These are phyloP conservation scores for Pseudocercospora musae DNA, from an alignment of 2,329 filamentous ascomycete species.

Conservation along the genomic window DNA sequence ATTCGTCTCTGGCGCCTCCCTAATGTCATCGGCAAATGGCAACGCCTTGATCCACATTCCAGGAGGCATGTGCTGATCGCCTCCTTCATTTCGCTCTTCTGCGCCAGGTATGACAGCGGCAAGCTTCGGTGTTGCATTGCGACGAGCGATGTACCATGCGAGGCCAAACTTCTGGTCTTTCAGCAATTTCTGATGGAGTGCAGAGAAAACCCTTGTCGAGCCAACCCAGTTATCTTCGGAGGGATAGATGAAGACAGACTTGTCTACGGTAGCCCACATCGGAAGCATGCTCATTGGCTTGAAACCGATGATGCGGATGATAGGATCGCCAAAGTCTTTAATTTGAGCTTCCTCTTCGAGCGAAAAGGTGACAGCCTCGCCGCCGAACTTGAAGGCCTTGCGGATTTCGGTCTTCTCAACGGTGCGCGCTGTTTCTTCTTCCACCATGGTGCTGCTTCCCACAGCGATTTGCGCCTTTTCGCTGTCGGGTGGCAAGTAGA, in stretches of 20 bases:
- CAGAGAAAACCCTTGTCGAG: slow-evolving; percentile 88
- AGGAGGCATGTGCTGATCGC: slow-evolving; percentile 69
- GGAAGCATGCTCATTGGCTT: slow-evolving; percentile 74
- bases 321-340: slow-evolving; percentile 74
- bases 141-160: slow-evolving; percentile 83
- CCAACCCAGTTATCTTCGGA: slow-evolving; percentile 87
- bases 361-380: slow-evolving; percentile 81
- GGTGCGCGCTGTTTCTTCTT: slow-evolving; percentile 71
- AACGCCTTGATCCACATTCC: slow-evolving; percentile 87
- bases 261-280: slow-evolving; percentile 79
- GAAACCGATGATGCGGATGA: slow-evolving; percentile 90
- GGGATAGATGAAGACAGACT: slow-evolving; percentile 89
- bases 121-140: slow-evolving; percentile 74
- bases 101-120: slow-evolving; percentile 77
- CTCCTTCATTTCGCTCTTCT: slow-evolving; percentile 62
- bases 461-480: slow-evolving; percentile 78
- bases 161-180: slow-evolving; percentile 76
- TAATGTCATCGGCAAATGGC: slow-evolving; percentile 84
- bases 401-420: slow-evolving; percentile 79
- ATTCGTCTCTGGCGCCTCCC: slow-evolving; percentile 64
- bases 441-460: slow-evolving; percentile 69
- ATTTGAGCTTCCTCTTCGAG: slow-evolving; percentile 77
- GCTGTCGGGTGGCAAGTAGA: slow-evolving; percentile 70
- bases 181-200: slow-evolving; percentile 82
- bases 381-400: slow-evolving; percentile 95